phyloP scores from a whole-genome alignment of 1,139 yeast genomes.

The Candida sp. region DNA sequence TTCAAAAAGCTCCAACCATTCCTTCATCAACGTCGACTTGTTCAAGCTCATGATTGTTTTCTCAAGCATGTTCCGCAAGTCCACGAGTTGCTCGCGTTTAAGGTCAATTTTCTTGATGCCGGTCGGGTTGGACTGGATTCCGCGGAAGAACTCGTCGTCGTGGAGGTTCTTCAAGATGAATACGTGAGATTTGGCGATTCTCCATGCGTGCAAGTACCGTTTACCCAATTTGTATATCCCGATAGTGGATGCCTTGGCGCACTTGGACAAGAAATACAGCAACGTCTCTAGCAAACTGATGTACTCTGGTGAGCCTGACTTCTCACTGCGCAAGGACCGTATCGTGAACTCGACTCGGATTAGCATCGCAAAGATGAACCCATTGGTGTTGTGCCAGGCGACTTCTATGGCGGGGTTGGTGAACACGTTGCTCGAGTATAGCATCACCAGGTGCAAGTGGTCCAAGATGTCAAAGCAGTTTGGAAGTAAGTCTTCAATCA shows the following conservation, averaged over 20 bases:
- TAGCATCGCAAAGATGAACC: slow-evolving; percentile 24
- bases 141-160: slow-evolving; percentile 23
- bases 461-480: slow-evolving; percentile 26
- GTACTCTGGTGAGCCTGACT: slow-evolving; percentile 16
- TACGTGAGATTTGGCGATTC: slow-evolving; percentile 36
- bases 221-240: slow-evolving; percentile 30
- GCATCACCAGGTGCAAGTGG: slow-evolving; percentile 32
- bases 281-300: slow-evolving; percentile 21
- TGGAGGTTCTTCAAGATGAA: slow-evolving; percentile 27
- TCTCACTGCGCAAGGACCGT: slow-evolving; percentile 20
- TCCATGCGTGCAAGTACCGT: slow-evolving; percentile 48
- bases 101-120: slow-evolving; percentile 18
- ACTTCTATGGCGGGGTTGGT: slow-evolving; percentile 33
- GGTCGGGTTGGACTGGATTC: background rate
- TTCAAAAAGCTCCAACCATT: slow-evolving; percentile 10
- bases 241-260: slow-evolving; percentile 21
- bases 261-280: slow-evolving; percentile 21
- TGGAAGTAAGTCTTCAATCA: slow-evolving; percentile 30
- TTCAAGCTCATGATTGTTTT: slow-evolving; percentile 6
- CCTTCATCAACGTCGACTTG: slow-evolving; percentile 7
- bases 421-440: slow-evolving; percentile 34
- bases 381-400: slow-evolving; percentile 31
- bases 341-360: slow-evolving; percentile 22
- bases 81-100: slow-evolving; percentile 9
- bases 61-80: slow-evolving; percentile 3